These are phyloP conservation scores for Penicillium rolfsii DNA, from an alignment of 2,329 filamentous ascomycete species.

Conservation along the genomic window DNA sequence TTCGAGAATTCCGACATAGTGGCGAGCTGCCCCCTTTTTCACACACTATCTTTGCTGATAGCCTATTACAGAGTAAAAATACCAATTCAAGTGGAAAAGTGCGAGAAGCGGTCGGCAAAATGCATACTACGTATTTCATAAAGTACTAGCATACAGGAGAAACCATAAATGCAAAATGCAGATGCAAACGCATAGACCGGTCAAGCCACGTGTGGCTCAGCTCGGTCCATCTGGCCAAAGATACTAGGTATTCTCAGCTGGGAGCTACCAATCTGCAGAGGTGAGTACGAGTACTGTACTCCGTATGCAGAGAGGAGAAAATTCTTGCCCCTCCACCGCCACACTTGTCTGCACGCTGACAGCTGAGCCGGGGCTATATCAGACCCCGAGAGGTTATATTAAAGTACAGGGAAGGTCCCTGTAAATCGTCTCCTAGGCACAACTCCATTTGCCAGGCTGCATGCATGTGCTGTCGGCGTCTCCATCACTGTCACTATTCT, in stretches of 20 bases:
- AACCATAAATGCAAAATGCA: neutral
- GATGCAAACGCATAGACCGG: neutral
- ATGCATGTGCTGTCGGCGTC: neutral
- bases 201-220: neutral
- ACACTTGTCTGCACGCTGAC: constrained; percentile 3
- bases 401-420: constrained; percentile 14
- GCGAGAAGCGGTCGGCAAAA: neutral
- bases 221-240: neutral
- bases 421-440: constrained; percentile 5
- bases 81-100: neutral
- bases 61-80: neutral
- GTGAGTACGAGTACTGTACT: neutral
- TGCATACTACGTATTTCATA: neutral
- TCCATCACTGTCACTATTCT: neutral
- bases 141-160: neutral
- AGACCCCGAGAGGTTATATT: constrained; percentile 7
- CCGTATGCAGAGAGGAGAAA: neutral
- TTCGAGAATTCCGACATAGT: neutral
- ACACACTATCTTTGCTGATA: neutral
- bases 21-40: neutral
- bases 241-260: neutral
- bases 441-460: constrained; percentile 2
- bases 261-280: neutral
- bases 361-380: constrained; percentile 3
- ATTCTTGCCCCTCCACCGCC: constrained; percentile 12